Conservation (phyloP, 805 yeast species). For the Ogataea wickerhamii region DNA sequence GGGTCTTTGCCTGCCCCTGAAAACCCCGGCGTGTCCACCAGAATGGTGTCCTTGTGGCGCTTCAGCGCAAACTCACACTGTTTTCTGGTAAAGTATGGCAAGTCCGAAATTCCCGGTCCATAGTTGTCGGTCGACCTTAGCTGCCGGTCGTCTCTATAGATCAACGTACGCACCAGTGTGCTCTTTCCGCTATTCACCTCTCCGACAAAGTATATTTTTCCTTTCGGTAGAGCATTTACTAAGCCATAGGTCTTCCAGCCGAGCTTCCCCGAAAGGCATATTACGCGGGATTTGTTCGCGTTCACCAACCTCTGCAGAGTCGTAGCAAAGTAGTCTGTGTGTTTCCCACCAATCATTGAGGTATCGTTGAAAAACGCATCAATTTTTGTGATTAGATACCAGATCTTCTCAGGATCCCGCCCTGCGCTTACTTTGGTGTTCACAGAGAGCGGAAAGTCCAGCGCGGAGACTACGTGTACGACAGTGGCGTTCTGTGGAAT, state of each 20-base stretch:
- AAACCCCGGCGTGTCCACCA: slow-evolving; percentile 50
- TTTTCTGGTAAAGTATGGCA: slow-evolving; percentile 73
- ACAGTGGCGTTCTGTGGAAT: slow-evolving; percentile 46
- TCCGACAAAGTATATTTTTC: slow-evolving; percentile 54
- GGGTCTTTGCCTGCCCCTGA: slow-evolving; percentile 27
- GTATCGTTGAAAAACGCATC: slow-evolving; percentile 33
- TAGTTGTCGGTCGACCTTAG: slow-evolving; percentile 24
- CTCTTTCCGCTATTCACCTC: slow-evolving; percentile 71
- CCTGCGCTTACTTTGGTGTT: slow-evolving; percentile 34
- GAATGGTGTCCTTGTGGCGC: slow-evolving; percentile 14
- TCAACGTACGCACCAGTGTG: slow-evolving; percentile 49
- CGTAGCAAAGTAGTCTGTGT: slow-evolving; percentile 32
- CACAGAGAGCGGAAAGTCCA: slow-evolving; percentile 69
- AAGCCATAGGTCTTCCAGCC: slow-evolving; percentile 51
- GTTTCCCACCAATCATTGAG: slow-evolving; percentile 20
- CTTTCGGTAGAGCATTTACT: slow-evolving; percentile 34
- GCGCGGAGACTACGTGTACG: slow-evolving; percentile 60
- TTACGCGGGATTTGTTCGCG: slow-evolving; percentile 35
- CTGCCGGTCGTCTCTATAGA: slow-evolving; percentile 16
- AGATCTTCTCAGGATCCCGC: slow-evolving; percentile 34
- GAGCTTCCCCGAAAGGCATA: slow-evolving; percentile 46
- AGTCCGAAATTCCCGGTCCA: slow-evolving; percentile 46
- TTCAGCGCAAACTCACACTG: slow-evolving; percentile 38
- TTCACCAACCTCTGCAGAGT: slow-evolving; percentile 29
- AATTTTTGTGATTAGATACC: slow-evolving; percentile 40